Percentiles rank a stretch among this genome's conserved stretches.
These are phyloP conservation scores for Colletotrichum lindemuthianum DNA, from an alignment of 2,329 filamentous ascomycete genomes.

Conservation along the genomic window DNA sequence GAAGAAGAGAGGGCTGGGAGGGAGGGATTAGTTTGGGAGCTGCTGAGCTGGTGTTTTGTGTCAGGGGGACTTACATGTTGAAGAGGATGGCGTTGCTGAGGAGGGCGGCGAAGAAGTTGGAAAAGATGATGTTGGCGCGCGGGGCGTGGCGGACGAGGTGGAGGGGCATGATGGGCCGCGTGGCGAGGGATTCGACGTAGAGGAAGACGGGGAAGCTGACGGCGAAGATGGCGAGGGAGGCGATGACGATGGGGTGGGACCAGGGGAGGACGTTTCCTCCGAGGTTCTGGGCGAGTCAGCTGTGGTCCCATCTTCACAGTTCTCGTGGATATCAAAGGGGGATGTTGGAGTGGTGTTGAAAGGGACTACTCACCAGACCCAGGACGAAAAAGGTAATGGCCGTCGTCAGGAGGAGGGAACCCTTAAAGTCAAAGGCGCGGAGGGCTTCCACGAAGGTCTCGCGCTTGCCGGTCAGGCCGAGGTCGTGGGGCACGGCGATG, in stretches of 20 bases:
- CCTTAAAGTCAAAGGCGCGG: constrained; percentile 65
- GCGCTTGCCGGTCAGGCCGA: constrained; percentile 59
- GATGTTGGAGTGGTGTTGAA: neutral
- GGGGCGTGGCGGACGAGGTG: constrained; percentile 60
- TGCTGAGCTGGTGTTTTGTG: neutral
- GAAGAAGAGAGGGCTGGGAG: constrained; percentile 74
- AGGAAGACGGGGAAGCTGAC: constrained; percentile 62
- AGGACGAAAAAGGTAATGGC: constrained; percentile 68
- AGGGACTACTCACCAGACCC: constrained; percentile 57
- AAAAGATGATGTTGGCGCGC: constrained; percentile 66
- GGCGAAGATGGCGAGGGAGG: constrained; percentile 59
- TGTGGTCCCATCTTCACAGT: no score
- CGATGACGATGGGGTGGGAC: constrained; percentile 67
- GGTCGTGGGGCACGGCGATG: constrained; percentile 59
- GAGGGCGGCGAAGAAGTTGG: constrained; percentile 62
- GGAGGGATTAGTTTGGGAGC: neutral
- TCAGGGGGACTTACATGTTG: constrained; percentile 66
- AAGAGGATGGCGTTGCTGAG: constrained; percentile 67
- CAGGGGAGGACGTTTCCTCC: constrained; percentile 72
- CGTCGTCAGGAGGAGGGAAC: constrained; percentile 62
- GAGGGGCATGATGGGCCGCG: constrained; percentile 69
- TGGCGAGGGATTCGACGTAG: constrained; percentile 59
- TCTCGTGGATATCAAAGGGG: no score
- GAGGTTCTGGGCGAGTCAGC: constrained; percentile 55
- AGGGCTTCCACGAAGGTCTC: constrained; percentile 60